Conservation (phyloP, 2,329 filamentous ascomycete genomes). For the Ophiocordyceps robertsii region DNA sequence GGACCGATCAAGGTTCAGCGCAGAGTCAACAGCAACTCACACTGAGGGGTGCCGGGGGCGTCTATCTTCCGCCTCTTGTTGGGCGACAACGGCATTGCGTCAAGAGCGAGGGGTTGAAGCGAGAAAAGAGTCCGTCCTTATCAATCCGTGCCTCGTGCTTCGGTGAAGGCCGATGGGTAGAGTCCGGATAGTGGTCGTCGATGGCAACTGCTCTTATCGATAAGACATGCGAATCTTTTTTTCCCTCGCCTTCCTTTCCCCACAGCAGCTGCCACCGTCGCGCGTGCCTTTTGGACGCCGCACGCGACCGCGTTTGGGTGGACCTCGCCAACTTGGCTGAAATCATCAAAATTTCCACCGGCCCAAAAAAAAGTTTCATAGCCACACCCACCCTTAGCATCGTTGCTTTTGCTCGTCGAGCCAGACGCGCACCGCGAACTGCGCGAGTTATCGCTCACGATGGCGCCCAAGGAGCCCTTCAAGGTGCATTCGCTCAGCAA, state of each 20-base stretch:
- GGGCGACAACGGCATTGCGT: slow-evolving; percentile 8
- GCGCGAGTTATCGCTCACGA: slow-evolving; percentile 5
- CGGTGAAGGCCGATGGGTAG: too few relatives aligned
- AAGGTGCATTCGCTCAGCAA: slow-evolving; percentile 23
- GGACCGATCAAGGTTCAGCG: neutral
- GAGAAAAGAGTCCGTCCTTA: neutral
- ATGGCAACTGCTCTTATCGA: neutral
- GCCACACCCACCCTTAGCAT: slow-evolving; percentile 2
- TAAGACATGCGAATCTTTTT: neutral
- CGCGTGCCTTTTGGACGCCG: neutral
- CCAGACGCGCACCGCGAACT: slow-evolving; percentile 11
- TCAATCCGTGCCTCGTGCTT: too few relatives aligned
- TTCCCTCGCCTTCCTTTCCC: neutral
- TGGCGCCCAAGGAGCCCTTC: slow-evolving; percentile 22
- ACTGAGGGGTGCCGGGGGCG: slow-evolving; percentile 11
- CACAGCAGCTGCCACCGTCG: neutral
- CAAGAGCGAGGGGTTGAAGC: too few relatives aligned
- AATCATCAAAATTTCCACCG: slow-evolving; percentile 1
- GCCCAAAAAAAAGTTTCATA: slow-evolving; percentile 2
- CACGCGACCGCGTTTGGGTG: slow-evolving; percentile 3
- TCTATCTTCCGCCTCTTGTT: slow-evolving; percentile 22
- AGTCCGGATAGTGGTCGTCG: too few relatives aligned
- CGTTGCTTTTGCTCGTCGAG: neutral
- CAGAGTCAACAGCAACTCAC: slow-evolving; percentile 11
- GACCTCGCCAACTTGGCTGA: slow-evolving; percentile 1